A percentile compares a stretch with the other conserved stretches of the same genome.
phyloP scores from a whole-genome alignment of 768 basidiomycete genomes.

The Auricularia heimuer region DNA sequence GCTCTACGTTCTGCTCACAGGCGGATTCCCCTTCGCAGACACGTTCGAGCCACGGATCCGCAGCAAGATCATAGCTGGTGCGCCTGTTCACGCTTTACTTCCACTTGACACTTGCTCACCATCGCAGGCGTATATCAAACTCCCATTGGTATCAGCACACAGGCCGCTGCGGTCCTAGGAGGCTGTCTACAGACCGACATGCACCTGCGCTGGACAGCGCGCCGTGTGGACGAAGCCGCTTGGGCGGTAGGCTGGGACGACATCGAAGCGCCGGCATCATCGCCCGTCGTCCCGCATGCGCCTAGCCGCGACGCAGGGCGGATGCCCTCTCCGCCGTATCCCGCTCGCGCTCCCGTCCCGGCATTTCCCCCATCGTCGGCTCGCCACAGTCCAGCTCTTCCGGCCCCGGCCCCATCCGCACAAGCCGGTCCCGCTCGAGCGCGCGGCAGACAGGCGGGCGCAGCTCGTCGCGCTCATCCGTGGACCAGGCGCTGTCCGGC shows the following conservation, averaged over 20 bases:
- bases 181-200: conserved; percentile 71
- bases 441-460: not conserved
- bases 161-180: conserved; percentile 56
- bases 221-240: conserved; percentile 66
- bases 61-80: conserved; percentile 84
- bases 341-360: not conserved
- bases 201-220: conserved; percentile 64
- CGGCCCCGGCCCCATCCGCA: not conserved
- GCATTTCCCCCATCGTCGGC: no score
- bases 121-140: conserved; percentile 51
- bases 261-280: not conserved
- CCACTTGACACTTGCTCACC: conserved; percentile 10
- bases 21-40: conserved; percentile 80
- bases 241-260: conserved; percentile 69
- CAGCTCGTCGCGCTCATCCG: not conserved
- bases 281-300: not conserved
- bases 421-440: not conserved
- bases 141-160: conserved; percentile 45
- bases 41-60: conserved; percentile 85
- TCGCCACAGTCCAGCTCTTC: not conserved
- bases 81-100: conserved; percentile 19
- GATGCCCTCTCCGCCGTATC: not conserved
- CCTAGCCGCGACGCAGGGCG: not conserved
- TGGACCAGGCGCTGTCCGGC: not conserved
- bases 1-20: conserved; percentile 76